These are phyloP conservation scores for Smallanthus sonchifolius DNA, from an alignment of 129 eudicot species.

Conservation along the genomic window DNA sequence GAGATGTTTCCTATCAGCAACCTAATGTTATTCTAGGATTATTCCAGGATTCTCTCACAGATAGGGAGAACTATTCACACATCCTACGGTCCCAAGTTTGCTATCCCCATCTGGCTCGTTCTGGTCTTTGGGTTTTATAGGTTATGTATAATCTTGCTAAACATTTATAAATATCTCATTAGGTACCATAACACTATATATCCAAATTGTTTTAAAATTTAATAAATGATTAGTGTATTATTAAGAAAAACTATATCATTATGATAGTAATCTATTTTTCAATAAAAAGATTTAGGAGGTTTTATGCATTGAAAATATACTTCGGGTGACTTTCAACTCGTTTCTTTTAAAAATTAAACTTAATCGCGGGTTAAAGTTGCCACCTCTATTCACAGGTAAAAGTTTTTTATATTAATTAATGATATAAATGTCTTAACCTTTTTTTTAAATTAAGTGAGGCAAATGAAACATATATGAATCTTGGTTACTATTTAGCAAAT, in stretches of 20 bases:
- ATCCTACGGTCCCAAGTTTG: constrained; percentile 87
- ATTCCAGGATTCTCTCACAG: too few relatives aligned
- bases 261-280: background rate
- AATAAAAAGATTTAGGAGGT: background rate
- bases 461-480: too few relatives aligned
- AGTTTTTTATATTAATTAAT: background rate
- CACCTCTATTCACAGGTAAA: background rate
- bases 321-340: background rate
- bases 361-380: background rate
- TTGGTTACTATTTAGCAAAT: too few relatives aligned
- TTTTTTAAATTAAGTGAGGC: too few relatives aligned
- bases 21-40: too few relatives aligned
- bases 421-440: background rate
- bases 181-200: background rate
- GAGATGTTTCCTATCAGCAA: too few relatives aligned
- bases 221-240: background rate
- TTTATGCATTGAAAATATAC: background rate
- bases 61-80: too few relatives aligned
- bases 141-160: constrained; percentile 71
- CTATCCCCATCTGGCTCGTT: constrained; percentile 54
- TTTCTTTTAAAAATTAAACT: background rate
- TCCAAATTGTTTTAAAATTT: background rate
- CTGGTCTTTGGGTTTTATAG: constrained; percentile 30
- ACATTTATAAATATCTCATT: background rate
- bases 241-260: background rate